Conservation (phyloP, 2,329 filamentous ascomycete genomes). For the Neocucurbitaria cava region DNA sequence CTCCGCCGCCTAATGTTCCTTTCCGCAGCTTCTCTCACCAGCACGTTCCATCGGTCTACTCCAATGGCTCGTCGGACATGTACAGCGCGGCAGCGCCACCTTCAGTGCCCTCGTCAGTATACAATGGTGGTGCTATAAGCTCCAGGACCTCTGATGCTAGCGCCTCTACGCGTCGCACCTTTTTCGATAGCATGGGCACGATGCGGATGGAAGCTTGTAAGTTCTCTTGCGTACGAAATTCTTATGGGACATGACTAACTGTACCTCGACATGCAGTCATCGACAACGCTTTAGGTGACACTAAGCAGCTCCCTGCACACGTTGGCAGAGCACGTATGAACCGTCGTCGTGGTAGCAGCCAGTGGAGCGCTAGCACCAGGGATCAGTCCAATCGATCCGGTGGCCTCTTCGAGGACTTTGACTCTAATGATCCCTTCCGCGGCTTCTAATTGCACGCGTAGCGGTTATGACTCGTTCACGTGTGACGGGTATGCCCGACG, state of each 20-base stretch:
- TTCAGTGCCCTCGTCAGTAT: slow-evolving; percentile 48
- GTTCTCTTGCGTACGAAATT: too few species aligned
- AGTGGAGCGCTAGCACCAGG: slow-evolving; percentile 46
- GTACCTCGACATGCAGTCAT: too few species aligned
- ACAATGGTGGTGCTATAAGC: slow-evolving; percentile 53
- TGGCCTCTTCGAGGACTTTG: slow-evolving; percentile 44
- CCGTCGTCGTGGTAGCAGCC: slow-evolving; percentile 42
- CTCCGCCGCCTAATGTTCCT: slow-evolving; percentile 68
- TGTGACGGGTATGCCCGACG: slow-evolving; percentile 16
- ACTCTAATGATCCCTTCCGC: slow-evolving; percentile 45
- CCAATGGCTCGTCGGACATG: slow-evolving; percentile 49
- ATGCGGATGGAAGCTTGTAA: slow-evolving; percentile 98
- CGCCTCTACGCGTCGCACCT: slow-evolving; percentile 61
- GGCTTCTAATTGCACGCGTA: slow-evolving; percentile 35
- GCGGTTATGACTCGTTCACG: slow-evolving; percentile 13
- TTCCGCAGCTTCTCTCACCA: slow-evolving; percentile 78
- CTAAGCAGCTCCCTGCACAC: slow-evolving; percentile 18
- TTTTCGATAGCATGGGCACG: slow-evolving; percentile 87
- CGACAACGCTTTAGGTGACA: slow-evolving; percentile 53
- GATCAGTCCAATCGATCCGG: slow-evolving; percentile 35
- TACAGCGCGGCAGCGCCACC: slow-evolving; percentile 42
- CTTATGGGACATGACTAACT: too few species aligned
- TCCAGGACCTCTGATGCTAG: slow-evolving; percentile 61
- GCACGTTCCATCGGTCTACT: slow-evolving; percentile 49
- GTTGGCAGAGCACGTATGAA: slow-evolving; percentile 28